Conservation (phyloP, 345 rosid genomes). For the Linum usitatissimum region DNA sequence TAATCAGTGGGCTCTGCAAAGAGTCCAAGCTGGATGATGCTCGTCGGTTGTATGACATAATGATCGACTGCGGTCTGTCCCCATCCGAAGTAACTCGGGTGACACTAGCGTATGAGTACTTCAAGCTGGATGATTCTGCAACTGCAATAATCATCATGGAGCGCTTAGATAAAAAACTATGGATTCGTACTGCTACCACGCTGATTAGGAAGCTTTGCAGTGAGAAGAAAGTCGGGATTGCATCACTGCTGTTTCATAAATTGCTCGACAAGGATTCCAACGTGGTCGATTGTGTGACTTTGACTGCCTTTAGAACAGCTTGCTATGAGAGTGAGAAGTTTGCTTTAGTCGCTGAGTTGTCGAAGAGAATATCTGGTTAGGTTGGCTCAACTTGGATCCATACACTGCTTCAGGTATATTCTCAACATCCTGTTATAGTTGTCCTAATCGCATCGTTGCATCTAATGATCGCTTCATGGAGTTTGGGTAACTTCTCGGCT, state of each 20-base stretch:
- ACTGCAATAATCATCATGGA: slow-evolving; percentile 68
- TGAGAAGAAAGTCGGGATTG: slow-evolving; percentile 74
- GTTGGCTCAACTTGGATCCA: too few relatives aligned
- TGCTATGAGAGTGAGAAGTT: slow-evolving; percentile 66
- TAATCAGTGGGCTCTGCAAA: slow-evolving; percentile 78
- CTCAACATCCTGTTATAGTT: too few relatives aligned
- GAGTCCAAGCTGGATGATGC: slow-evolving; percentile 70
- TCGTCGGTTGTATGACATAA: slow-evolving; percentile 46
- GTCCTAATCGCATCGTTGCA: too few relatives aligned
- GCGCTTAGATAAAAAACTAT: slow-evolving; percentile 58
- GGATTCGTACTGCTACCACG: slow-evolving; percentile 70
- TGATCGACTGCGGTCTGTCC: slow-evolving; percentile 62
- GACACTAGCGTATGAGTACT: slow-evolving; percentile 74
- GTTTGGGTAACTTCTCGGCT: too few relatives aligned
- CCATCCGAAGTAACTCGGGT: slow-evolving; percentile 77
- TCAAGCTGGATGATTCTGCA: slow-evolving; percentile 69
- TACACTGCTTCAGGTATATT: too few relatives aligned
- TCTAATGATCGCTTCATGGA: too few relatives aligned
- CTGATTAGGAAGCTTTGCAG: slow-evolving; percentile 75
- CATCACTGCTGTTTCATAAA: slow-evolving; percentile 65
- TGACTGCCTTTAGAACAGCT: slow-evolving; percentile 63
- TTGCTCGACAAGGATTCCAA: slow-evolving; percentile 42
- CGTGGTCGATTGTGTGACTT: slow-evolving; percentile 42
- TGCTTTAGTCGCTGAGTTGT: slow-evolving; percentile 60
- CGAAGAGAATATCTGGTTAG: slow-evolving; percentile 31